These are phyloP conservation scores for Clitopilus hobsonii DNA, from an alignment of 768 basidiomycete species.

Conservation along the genomic window DNA sequence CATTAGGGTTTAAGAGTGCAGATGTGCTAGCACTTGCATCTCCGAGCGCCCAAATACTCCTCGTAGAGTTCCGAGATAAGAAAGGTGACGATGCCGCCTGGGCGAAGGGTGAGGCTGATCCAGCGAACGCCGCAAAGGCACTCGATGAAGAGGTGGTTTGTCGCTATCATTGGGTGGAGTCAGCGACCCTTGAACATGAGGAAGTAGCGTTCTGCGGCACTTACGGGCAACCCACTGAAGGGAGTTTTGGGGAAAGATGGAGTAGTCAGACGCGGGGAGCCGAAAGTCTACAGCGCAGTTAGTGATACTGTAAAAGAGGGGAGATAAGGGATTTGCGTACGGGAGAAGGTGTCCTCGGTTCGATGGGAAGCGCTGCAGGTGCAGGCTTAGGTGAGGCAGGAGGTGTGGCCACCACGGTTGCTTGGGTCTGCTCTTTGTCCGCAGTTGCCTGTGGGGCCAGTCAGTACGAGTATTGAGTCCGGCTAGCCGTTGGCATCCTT, in stretches of 20 bases:
- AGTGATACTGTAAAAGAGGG: neutral
- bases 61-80: constrained; percentile 8
- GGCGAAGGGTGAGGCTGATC: constrained; percentile 29
- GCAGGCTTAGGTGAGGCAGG: constrained; percentile 8
- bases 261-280: constrained; percentile 10
- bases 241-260: constrained; percentile 11
- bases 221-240: constrained; percentile 8
- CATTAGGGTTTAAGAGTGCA: neutral
- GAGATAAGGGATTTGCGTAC: neutral
- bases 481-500: too few species aligned
- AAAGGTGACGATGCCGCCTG: constrained; percentile 12
- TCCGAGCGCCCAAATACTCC: constrained; percentile 15
- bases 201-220: neutral
- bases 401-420: constrained; percentile 1
- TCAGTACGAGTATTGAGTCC: too few species aligned
- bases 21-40: neutral
- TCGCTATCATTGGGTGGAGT: constrained; percentile 4
- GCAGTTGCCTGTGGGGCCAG: neutral
- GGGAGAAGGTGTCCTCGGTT: neutral
- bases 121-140: constrained; percentile 36
- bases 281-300: constrained; percentile 9
- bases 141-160: constrained; percentile 14
- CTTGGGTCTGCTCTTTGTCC: neutral
- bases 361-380: neutral
- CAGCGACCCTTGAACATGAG: neutral